These are phyloP conservation scores for Scutellaria baicalensis DNA, from an alignment of 257 asterid genomes.

Conservation along the genomic window DNA sequence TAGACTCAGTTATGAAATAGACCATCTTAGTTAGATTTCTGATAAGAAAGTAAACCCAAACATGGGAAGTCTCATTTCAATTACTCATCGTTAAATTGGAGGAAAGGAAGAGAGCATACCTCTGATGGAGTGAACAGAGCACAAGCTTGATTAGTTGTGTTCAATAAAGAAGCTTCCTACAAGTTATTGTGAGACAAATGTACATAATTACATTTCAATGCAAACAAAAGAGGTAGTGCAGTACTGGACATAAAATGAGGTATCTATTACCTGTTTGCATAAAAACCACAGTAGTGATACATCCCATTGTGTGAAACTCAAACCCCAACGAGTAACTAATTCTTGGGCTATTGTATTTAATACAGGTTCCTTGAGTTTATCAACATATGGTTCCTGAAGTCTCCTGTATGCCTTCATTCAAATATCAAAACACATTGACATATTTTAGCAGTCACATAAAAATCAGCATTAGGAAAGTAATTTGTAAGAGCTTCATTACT, in stretches of 20 bases:
- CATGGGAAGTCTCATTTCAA: not conserved
- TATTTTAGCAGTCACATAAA: not conserved
- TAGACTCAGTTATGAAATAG: not conserved
- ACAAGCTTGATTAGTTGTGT: slow-evolving; percentile 82
- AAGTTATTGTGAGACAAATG: slow-evolving; percentile 10
- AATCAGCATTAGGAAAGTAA: not conserved
- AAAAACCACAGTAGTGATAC: slow-evolving; percentile 79
- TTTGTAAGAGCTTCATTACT: not conserved
- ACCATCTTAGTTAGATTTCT: not conserved
- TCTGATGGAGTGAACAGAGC: slow-evolving; percentile 69
- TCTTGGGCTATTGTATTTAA: slow-evolving; percentile 56
- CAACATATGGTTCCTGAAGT: slow-evolving; percentile 79
- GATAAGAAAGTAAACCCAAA: slow-evolving; percentile 5
- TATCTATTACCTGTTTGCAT: slow-evolving; percentile 69
- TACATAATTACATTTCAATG: not conserved
- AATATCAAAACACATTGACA: not conserved
- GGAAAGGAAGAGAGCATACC: slow-evolving; percentile 40
- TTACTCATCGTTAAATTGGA: not conserved
- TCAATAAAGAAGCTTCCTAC: slow-evolving; percentile 89
- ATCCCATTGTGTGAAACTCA: slow-evolving; percentile 62
- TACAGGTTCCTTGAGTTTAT: slow-evolving; percentile 72
- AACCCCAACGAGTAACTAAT: slow-evolving; percentile 58
- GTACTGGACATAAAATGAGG: slow-evolving; percentile 8
- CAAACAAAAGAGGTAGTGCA: not conserved
- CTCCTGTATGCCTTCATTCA: slow-evolving; percentile 61